Evolutionary conservation across 177 flowering plant species (phyloP).

Genomic region (Vitis hybrid): DNA sequence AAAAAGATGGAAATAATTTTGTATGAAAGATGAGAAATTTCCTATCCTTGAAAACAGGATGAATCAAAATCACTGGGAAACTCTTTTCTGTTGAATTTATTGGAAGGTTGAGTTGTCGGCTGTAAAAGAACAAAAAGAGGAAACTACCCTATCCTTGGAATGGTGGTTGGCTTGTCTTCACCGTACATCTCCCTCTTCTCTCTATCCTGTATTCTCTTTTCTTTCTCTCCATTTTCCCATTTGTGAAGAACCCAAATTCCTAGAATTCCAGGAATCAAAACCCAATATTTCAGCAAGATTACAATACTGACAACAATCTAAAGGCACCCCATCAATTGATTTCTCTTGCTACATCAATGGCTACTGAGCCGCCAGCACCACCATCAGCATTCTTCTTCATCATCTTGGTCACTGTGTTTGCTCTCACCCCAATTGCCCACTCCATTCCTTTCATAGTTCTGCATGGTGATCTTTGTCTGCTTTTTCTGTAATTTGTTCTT

Average conservation of each 20-base stretch:
- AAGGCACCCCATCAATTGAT: background rate
- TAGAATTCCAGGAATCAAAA: background rate
- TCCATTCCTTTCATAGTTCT: conserved; percentile 45
- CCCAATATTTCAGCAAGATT: background rate
- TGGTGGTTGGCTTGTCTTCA: background rate
- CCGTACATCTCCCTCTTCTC: background rate
- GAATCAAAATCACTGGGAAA: too few relatives aligned
- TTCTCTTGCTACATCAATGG: conserved; percentile 9
- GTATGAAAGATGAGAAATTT: too few relatives aligned
- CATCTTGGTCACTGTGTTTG: conserved; percentile 4
- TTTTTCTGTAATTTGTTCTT: background rate
- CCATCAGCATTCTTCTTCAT: background rate
- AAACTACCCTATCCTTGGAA: too few relatives aligned
- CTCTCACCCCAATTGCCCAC: conserved; percentile 10
- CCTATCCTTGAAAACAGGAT: too few relatives aligned
- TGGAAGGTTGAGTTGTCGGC: too few relatives aligned
- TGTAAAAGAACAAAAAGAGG: too few relatives aligned
- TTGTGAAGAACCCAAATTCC: background rate
- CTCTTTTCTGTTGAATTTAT: too few relatives aligned
- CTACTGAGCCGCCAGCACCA: background rate
- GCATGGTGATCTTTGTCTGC: conserved; percentile 44
- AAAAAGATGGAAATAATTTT: too few relatives aligned
- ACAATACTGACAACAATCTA: background rate
- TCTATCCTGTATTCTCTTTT: background rate
- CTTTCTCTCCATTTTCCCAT: background rate